phyloP scores from a whole-genome alignment of 305 asterid species.

The Fraxinus floribunda region DNA sequence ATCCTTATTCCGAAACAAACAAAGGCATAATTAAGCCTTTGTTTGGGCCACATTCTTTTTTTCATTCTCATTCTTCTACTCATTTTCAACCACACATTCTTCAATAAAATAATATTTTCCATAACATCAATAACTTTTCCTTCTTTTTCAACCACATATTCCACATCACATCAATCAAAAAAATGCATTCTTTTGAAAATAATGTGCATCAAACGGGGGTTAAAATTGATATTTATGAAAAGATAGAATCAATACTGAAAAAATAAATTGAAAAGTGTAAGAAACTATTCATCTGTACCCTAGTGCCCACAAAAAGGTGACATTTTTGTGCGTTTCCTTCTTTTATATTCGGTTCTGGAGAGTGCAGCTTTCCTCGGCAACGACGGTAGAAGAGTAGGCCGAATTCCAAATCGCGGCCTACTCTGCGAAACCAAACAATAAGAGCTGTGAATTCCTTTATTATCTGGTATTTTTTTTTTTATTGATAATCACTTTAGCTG shows the following conservation, averaged over 20 bases:
- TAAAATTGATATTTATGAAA: neutral
- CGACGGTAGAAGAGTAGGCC: neutral
- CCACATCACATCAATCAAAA: no score
- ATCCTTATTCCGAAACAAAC: no score
- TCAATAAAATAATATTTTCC: no score
- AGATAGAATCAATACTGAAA: neutral
- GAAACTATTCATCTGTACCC: neutral
- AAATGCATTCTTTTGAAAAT: no score
- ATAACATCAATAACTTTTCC: no score
- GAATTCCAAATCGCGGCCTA: slow-evolving; percentile 1
- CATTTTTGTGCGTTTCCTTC: neutral
- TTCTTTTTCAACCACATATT: no score
- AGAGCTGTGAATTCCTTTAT: neutral
- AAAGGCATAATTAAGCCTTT: no score
- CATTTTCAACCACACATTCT: no score
- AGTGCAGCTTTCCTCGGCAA: neutral
- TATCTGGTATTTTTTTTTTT: neutral
- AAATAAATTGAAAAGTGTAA: neutral
- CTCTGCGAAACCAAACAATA: neutral
- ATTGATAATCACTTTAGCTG: neutral
- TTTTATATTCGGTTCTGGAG: neutral
- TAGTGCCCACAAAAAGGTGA: neutral
- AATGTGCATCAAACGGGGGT: no score
- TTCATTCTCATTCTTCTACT: no score
- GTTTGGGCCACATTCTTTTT: no score